Conservation (phyloP, 2,329 filamentous ascomycete genomes). For the Onygenales sp. region DNA sequence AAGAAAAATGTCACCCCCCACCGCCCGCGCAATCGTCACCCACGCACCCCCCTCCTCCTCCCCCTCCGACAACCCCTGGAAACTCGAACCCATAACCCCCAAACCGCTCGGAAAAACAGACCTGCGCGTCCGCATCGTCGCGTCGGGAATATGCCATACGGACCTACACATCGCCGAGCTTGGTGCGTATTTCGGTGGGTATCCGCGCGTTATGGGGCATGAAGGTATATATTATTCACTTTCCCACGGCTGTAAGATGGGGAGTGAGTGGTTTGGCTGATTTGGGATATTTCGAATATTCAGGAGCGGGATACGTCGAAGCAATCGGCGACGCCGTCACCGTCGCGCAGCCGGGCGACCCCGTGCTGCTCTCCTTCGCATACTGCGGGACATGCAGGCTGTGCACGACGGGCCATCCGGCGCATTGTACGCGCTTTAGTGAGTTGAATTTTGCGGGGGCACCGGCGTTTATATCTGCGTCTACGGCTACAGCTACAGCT, state of each 20-base stretch:
- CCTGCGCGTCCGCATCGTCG: slow-evolving; percentile 24
- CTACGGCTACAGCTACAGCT: neutral
- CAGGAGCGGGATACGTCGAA: slow-evolving; percentile 43
- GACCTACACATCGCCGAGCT: slow-evolving; percentile 22
- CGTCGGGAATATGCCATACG: slow-evolving; percentile 26
- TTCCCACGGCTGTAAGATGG: no score
- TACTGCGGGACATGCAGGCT: slow-evolving; percentile 12
- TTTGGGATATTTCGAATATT: neutral
- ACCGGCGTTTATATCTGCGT: slow-evolving; percentile 3
- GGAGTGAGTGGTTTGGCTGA: neutral
- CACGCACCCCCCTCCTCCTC: neutral
- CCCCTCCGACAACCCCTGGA: neutral
- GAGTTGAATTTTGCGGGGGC: slow-evolving; percentile 11
- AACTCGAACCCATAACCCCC: neutral
- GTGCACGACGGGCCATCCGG: slow-evolving; percentile 12
- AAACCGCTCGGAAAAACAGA: slow-evolving; percentile 14
- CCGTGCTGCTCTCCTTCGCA: slow-evolving; percentile 24
- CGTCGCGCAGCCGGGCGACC: slow-evolving; percentile 35
- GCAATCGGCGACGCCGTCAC: slow-evolving; percentile 34
- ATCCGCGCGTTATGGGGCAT: slow-evolving; percentile 14
- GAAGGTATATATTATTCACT: slow-evolving; percentile 11
- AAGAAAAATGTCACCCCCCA: neutral
- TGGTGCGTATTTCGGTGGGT: slow-evolving; percentile 6
- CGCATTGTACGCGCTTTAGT: slow-evolving; percentile 12
- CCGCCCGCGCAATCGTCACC: neutral